Evolutionary conservation across 495 filamentous ascomycete genomes (phyloP), one percentile per base, ranked within the genome.

Genomic region (Talaromyces nanjingensis): DNA sequence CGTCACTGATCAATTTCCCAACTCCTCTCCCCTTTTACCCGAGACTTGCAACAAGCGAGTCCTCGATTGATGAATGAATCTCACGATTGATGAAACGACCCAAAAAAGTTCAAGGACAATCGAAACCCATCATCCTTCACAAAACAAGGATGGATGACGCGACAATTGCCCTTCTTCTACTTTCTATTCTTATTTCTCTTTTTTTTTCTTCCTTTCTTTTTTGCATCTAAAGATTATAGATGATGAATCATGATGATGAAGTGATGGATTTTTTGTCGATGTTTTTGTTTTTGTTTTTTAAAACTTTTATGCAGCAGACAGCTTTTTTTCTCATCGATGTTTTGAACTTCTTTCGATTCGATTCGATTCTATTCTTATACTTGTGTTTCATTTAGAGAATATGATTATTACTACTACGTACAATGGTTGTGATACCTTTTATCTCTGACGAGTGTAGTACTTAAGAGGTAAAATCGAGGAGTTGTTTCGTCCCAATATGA

Each of bases 361-460:
- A 47, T 63, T 62, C 29, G 5, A 31, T 31, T 31, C 64, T 60
- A 45, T 52, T 42, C 37, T 42, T 42, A 52, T 45, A 24, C 49
- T 64, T 60, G 59, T 25, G 34, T 60, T 34, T 63, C 59, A 20
- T 52, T 56, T 56, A 56, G 53, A 56, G 53, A 56, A 56, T 20
- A 18, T 20, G 6, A 49, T 57, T 64, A 47, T 37, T 20, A 31
- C 53, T 63, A 0, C 31, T n/a, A 16, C 22, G 2, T 24, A 24
- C 22, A 24, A 24, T 31, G 34, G 18, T 47, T 6, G 7, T 24
- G 34, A 20, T 16, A 42, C 18, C 34, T 60, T n/a, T n/a, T n/a
- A n/a, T n/a, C n/a, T n/a, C n/a, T n/a, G n/a, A n/a, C n/a, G n/a
- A n/a, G n/a, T 20, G 22, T 24, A 24, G 2, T 24, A 22, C 33